These are phyloP conservation scores for Trichophyton schoenleinii DNA, from an alignment of 2,329 filamentous ascomycete species.

Conservation along the genomic window DNA sequence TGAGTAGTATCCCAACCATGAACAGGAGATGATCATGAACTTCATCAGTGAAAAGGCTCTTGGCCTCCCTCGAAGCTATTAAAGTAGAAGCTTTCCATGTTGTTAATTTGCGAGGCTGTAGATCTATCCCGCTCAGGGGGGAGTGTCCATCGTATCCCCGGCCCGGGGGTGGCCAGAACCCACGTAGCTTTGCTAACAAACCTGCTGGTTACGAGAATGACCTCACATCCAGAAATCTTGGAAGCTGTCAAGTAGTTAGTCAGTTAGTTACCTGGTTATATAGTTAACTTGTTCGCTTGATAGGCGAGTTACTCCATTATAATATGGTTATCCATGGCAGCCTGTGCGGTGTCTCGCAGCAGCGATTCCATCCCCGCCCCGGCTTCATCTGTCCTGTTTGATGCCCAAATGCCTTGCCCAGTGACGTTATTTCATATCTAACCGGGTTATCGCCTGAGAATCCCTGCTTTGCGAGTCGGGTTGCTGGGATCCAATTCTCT, in stretches of 20 bases:
- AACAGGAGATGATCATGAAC: constrained; percentile 36
- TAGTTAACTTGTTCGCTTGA: too few species aligned
- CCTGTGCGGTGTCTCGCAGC: too few species aligned
- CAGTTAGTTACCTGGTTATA: too few species aligned
- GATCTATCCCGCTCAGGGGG: too few species aligned
- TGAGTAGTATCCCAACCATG: neutral
- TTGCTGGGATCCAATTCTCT: neutral
- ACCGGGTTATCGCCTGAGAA: neutral
- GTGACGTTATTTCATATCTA: neutral
- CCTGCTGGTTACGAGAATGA: too few species aligned
- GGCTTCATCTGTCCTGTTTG: neutral
- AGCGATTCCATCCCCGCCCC: neutral
- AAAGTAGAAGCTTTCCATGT: neutral
- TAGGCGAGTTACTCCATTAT: neutral
- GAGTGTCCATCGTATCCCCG: too few species aligned
- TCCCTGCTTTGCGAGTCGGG: neutral
- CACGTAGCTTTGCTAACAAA: too few species aligned
- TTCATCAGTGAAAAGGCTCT: constrained; percentile 35
- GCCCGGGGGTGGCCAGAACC: too few species aligned
- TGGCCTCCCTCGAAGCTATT: constrained; percentile 33
- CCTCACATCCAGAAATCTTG: too few species aligned
- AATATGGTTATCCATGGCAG: too few species aligned
- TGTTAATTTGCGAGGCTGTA: too few species aligned
- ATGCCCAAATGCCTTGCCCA: neutral
- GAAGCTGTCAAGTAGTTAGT: too few species aligned